Evolutionary conservation across 768 basidiomycete species (phyloP), one percentile per base, ranked within the genome.

Genomic region (Leccinellum albellum): DNA sequence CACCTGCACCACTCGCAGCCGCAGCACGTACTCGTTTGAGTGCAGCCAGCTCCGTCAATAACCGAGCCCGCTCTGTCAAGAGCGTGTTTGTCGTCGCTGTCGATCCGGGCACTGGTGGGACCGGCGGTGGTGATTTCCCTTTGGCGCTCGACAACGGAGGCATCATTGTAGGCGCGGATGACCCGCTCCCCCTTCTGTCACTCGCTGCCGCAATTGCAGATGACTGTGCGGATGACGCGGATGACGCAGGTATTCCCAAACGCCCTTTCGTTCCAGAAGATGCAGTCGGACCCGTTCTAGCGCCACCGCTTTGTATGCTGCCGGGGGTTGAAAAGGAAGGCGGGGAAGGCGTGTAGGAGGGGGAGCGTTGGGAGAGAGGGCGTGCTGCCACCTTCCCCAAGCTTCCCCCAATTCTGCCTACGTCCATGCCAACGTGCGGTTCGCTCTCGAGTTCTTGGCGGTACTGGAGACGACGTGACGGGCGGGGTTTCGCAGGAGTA

Each of bases 21-120:
- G 35, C 35, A 9, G 58, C 57, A 13, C 62, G 62, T 12, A 55
- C 67, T 15, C 58, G 66, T 46, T 76, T 75, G 35, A 85, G 61
- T 12, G 72, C 74, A 0, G 84, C 83, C 12, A 88, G 66, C 65
- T 84, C 82, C 5, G 76, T 78, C 45, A 85, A 67, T 23, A 88
- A 65, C 37, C 76, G 71, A 0, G 85, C 83, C 0, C 86, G 81
- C 61, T 87, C 83, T 15, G 81, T 79, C 17, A 87, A 58, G 7
- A 88, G 74, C 13, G 79, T 73, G 17, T 80, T 69, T 1, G 82
- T 84, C 28, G 44, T 55, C 35, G 78, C 75, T 17, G 78, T 69
- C 37, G 73, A 72, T 6, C 78, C 74, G 35, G 17, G 35, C 8
- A n/a, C n/a, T n/a, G n/a, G 8, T 37, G 17, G 17, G 3, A n/a